Base-by-base conservation (phyloP, 2,329 filamentous ascomycete species). In the Colletotrichum sp. region DNA sequence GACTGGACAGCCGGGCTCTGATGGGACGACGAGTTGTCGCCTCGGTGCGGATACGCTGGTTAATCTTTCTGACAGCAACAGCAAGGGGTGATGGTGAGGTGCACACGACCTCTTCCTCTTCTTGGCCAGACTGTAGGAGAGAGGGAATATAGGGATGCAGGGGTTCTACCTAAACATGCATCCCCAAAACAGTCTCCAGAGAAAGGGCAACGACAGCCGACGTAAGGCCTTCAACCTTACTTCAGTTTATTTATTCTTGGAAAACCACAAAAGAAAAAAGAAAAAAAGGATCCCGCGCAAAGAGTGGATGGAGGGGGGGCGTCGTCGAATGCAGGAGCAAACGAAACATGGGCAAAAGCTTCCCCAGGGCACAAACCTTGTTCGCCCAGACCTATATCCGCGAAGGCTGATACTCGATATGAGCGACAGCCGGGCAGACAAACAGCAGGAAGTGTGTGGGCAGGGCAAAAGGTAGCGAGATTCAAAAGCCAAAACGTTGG, bases 261-360 rank as follows among this genome's bases (percentile, higher is more conserved):
- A n/a, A n/a, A n/a, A n/a, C n/a, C n/a, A n/a, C n/a, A n/a, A n/a
- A n/a, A n/a, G n/a, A n/a, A 34, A 15, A n/a, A 44, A 9, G 9
- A 44, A 6, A 39, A 39, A 44, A 49, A 49, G 44, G 55, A 34
- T 16, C n/a, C 52, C 26, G 62, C 44, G 32, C 34, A 1, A 21
- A 24, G 32, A 18, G 18, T 39, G 26, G 69, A 32, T 15, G 24
- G 30, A 12, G 24, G 57, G 4, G 30, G 30, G n/a, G 8, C 8
- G 68, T 8, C 59, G 59, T 32, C 49, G 44, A 49, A 49, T 21
- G 44, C 44, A 49, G 44, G 57, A 52, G 36, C 64, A 76, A 76
- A 73, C 73, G 73, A 76, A 73, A 76, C 70, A 73, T 68, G 70
- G 74, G 74, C 70, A 76, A 76, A 76, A 74, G 60, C 70, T 76